A percentile compares a stretch with the other conserved stretches of the same genome.
Evolutionary conservation across 1,284 basidiomycete species (phyloP).

Genomic region (Cutaneotrichosporon mucoides): DNA sequence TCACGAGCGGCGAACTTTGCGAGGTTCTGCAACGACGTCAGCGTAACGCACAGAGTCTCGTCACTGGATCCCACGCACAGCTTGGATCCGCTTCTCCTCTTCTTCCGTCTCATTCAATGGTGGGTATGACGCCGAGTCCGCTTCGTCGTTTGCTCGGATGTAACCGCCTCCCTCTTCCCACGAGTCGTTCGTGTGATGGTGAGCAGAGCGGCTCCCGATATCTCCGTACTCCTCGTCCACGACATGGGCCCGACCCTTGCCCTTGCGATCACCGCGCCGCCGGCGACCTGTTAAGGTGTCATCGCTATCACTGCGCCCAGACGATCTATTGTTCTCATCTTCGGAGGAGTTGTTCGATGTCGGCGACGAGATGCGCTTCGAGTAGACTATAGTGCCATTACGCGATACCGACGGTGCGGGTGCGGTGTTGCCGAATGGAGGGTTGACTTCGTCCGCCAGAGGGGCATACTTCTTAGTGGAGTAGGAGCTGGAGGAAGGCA

Average conservation of each 20-base stretch:
- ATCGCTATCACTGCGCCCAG: slow-evolving; percentile 21
- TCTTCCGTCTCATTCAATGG: slow-evolving; percentile 41
- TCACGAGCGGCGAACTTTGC: slow-evolving; percentile 44
- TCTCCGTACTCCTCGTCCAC: slow-evolving; percentile 21
- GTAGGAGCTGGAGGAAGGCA: slow-evolving; percentile 6
- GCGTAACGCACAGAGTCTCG: not conserved
- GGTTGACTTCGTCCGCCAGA: slow-evolving; percentile 37
- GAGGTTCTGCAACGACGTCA: slow-evolving; percentile 35
- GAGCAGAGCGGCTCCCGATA: slow-evolving; percentile 11
- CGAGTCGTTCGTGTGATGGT: slow-evolving; percentile 15
- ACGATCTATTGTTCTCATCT: not conserved
- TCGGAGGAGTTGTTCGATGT: slow-evolving; percentile 4
- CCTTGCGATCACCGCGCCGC: slow-evolving; percentile 9
- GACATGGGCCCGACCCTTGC: slow-evolving; percentile 11
- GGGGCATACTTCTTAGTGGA: slow-evolving; percentile 33
- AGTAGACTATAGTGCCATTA: slow-evolving; percentile 39
- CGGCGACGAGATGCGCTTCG: slow-evolving; percentile 11
- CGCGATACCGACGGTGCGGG: slow-evolving; percentile 26
- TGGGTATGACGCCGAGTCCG: slow-evolving; percentile 32
- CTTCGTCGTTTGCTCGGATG: slow-evolving; percentile 21
- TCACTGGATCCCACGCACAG: slow-evolving; percentile 28
- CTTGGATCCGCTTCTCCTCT: slow-evolving; percentile 44
- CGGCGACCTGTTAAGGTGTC: slow-evolving; percentile 24
- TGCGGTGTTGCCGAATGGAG: slow-evolving; percentile 30
- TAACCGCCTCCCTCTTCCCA: not conserved